Evolutionary conservation across 164 flowering plant species (phyloP).

Genomic region (Platanus orientalis): DNA sequence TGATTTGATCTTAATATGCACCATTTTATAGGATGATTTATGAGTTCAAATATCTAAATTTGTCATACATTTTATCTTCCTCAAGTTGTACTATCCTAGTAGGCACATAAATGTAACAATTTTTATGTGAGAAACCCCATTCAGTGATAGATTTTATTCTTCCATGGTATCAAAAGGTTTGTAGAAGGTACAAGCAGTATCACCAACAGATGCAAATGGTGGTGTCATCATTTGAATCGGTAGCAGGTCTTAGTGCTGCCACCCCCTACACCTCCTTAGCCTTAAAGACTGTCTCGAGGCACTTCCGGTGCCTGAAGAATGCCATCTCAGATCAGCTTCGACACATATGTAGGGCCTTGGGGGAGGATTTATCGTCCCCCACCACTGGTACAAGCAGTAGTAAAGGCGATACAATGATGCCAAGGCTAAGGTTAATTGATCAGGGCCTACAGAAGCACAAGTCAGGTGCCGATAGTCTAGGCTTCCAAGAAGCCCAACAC

Average conservation of each 20-base stretch:
- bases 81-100: background rate
- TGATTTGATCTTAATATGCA: too few relatives aligned
- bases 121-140: background rate
- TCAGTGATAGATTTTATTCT: constrained; percentile 3
- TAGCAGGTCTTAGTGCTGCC: constrained; percentile 73
- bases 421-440: constrained; percentile 36
- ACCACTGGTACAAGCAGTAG: constrained; percentile 23
- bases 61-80: too few relatives aligned
- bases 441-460: constrained; percentile 36
- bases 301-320: constrained; percentile 53
- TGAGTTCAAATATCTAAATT: too few relatives aligned
- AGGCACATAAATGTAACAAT: background rate
- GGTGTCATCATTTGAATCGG: constrained; percentile 76
- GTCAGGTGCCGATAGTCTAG: constrained; percentile 26
- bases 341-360: constrained; percentile 35
- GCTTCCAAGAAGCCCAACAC: constrained; percentile 49
- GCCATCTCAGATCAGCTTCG: constrained; percentile 62
- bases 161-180: constrained; percentile 37
- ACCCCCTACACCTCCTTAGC: constrained; percentile 68
- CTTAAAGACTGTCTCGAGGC: constrained; percentile 51
- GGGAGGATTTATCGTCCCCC: constrained; percentile 53
- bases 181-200: constrained; percentile 71
- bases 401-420: constrained; percentile 25
- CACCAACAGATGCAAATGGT: constrained; percentile 86
- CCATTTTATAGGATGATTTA: too few relatives aligned